phyloP scores from a whole-genome alignment of 31 red algal genomes.

The Odonthalia washingtoniensis region DNA sequence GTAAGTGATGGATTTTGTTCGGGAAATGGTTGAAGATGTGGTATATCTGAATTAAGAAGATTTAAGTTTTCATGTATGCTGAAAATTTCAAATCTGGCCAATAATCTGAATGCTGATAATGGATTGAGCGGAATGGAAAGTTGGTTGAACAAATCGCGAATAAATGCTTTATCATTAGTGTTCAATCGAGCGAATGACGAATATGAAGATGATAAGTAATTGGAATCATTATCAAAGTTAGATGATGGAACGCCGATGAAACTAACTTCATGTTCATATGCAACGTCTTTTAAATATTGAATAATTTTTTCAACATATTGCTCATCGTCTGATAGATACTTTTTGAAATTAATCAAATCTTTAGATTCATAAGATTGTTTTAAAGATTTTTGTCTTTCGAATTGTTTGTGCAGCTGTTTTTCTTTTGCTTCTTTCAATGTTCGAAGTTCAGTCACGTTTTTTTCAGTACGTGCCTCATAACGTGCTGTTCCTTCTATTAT shows the following conservation, averaged over 20 bases:
- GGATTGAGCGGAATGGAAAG: conserved; percentile 42
- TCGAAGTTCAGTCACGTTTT: conserved; percentile 25
- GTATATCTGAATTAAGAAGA: conserved; percentile 44
- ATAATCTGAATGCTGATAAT: conserved; percentile 51
- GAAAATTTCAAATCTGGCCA: conserved; percentile 50
- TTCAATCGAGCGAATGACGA: conserved; percentile 17
- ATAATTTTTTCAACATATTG: conserved; percentile 12
- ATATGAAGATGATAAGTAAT: conserved; percentile 18
- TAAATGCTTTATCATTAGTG: conserved; percentile 24
- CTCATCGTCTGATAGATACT: conserved; percentile 13
- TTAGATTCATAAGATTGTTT: conserved; percentile 12
- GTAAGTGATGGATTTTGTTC: conserved; percentile 35
- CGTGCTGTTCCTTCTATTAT: conserved; percentile 58
- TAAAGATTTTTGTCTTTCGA: conserved; percentile 9
- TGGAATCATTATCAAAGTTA: neutral
- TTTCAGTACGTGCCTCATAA: conserved; percentile 49
- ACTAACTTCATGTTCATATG: conserved; percentile 36
- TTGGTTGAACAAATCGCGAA: conserved; percentile 34
- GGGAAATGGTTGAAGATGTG: too few species aligned
- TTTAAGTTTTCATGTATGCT: conserved; percentile 66
- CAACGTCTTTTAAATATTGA: conserved; percentile 20
- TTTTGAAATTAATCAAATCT: conserved; percentile 26
- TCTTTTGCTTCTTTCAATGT: conserved; percentile 3
- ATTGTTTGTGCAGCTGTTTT: conserved; percentile 22
- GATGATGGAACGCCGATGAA: too few species aligned